phyloP scores from a whole-genome alignment of 345 rosid species.

The Arabidopsis suecica region DNA sequence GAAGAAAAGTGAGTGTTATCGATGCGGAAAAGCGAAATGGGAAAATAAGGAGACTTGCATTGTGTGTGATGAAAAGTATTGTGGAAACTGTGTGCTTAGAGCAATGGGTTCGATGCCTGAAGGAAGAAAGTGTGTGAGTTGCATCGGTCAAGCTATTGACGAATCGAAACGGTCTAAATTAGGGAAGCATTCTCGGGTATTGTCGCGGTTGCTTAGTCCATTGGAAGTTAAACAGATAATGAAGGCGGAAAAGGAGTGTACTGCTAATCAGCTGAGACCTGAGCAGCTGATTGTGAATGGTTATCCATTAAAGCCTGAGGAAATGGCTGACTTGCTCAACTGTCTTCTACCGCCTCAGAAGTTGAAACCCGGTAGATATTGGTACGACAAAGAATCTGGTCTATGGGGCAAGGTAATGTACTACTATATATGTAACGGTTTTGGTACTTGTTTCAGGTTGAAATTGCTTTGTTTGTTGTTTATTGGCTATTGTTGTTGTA shows the following conservation, averaged over 20 bases:
- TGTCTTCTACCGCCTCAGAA: constrained; percentile 81
- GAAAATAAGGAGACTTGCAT: constrained; percentile 90
- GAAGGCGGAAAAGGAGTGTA: constrained; percentile 96
- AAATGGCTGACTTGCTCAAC: constrained; percentile 82
- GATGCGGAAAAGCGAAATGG: constrained; percentile 96
- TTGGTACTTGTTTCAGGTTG: constrained; percentile 23
- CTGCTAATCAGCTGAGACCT: constrained; percentile 93
- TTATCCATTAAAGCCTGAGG: constrained; percentile 78
- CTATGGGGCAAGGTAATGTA: constrained; percentile 87
- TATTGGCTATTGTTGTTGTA: constrained; percentile 38
- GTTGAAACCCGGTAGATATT: constrained; percentile 91
- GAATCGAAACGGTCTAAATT: constrained; percentile 78
- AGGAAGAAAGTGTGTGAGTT: constrained; percentile 94
- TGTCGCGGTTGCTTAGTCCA: constrained; percentile 85
- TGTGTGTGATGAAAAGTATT: constrained; percentile 91
- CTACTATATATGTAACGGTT: neutral
- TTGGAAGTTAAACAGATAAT: constrained; percentile 96
- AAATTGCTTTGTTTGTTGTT: constrained; percentile 3
- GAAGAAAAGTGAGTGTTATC: constrained; percentile 65
- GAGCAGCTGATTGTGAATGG: constrained; percentile 95
- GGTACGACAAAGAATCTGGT: constrained; percentile 99
- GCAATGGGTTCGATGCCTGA: constrained; percentile 99
- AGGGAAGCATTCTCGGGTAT: constrained; percentile 79
- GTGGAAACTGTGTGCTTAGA: constrained; percentile 91
- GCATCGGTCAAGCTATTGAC: constrained; percentile 83